Evolutionary conservation across 768 basidiomycete species (phyloP).

Genomic region (Trametes gibbosa): DNA sequence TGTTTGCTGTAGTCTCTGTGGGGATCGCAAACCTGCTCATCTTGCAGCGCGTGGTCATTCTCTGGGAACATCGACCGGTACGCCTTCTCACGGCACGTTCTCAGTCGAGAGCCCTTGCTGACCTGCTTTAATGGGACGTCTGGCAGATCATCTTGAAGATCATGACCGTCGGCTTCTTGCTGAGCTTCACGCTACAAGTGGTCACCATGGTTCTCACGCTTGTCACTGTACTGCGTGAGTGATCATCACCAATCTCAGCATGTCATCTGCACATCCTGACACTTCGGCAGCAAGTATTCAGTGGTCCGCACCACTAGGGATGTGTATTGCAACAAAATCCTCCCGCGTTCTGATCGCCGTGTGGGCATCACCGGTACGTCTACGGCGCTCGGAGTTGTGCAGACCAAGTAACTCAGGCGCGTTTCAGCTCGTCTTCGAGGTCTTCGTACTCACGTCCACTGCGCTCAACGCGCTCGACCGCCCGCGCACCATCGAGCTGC

Average conservation of each 20-base stretch:
- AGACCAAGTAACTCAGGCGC: background rate
- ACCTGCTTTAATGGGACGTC: background rate
- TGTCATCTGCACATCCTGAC: background rate
- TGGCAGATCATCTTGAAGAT: conserved; percentile 24
- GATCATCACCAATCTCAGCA: background rate
- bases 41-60: conserved; percentile 33
- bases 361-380: conserved; percentile 35
- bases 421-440: conserved; percentile 34
- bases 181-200: conserved; percentile 27
- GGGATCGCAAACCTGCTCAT: conserved; percentile 33
- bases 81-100: background rate
- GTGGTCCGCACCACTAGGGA: conserved; percentile 21
- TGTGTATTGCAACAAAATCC: conserved; percentile 30
- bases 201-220: conserved; percentile 26
- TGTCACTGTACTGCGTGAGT: conserved; percentile 28
- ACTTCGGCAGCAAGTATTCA: conserved; percentile 24
- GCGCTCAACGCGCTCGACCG: conserved; percentile 35
- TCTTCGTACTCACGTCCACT: conserved; percentile 32
- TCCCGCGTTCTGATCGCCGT: conserved; percentile 24
- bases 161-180: conserved; percentile 27
- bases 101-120: background rate
- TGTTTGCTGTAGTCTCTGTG: conserved; percentile 29
- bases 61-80: conserved; percentile 37
- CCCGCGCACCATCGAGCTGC: conserved; percentile 29
- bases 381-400: background rate